Percentiles rank a stretch among this genome's conserved stretches.
Conservation (phyloP, 331 rosid species). For the Saraca asoca region DNA sequence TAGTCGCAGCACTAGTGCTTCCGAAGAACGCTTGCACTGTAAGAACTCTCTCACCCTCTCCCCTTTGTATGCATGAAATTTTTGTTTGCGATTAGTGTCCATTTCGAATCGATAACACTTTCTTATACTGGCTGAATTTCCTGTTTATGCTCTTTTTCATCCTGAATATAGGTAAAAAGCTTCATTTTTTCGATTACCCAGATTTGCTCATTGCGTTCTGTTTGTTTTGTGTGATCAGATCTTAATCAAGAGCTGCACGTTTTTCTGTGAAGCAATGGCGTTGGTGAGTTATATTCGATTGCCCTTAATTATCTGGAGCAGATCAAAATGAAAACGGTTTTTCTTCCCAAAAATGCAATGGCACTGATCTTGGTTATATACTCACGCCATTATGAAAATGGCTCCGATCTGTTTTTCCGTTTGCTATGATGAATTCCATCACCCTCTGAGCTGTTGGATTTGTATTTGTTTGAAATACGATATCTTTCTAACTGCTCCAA, state of each 20-base stretch:
- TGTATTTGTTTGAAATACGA: neutral
- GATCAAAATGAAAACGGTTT: neutral
- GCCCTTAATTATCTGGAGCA: neutral
- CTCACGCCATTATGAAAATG: too few relatives aligned
- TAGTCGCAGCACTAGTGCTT: slow-evolving; percentile 6
- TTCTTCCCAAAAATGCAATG: neutral
- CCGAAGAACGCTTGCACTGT: slow-evolving; percentile 40
- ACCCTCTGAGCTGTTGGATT: neutral
- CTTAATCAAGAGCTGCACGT: slow-evolving; percentile 41
- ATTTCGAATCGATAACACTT: neutral
- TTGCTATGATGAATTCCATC: neutral
- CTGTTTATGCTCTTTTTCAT: neutral
- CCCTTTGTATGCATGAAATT: neutral
- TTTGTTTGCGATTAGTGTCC: neutral
- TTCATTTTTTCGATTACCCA: neutral
- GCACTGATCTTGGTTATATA: neutral
- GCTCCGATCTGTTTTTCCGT: neutral
- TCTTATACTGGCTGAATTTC: neutral
- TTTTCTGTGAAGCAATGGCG: slow-evolving; percentile 63
- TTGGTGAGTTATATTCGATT: slow-evolving; percentile 51
- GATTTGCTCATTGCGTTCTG: neutral
- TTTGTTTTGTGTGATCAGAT: slow-evolving; percentile 44
- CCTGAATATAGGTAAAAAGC: neutral
- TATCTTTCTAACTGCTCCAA: neutral
- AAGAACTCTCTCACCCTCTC: slow-evolving; percentile 22